Evolutionary conservation across 805 yeast species (phyloP).

Genomic region (Wickerhamomyces silvicola): DNA sequence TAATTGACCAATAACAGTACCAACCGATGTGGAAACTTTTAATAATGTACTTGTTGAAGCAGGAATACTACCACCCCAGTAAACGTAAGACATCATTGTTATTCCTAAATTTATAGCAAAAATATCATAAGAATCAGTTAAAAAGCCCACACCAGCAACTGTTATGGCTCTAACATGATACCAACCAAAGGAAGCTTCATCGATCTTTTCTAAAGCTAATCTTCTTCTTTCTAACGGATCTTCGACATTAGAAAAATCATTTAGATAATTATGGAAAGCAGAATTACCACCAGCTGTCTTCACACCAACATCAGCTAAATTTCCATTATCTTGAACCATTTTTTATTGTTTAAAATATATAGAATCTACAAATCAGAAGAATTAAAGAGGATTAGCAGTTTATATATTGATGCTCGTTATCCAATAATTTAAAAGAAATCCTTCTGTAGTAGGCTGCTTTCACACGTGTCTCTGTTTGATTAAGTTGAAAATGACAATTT

Average conservation of each 20-base stretch:
- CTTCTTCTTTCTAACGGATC: conserved; percentile 87
- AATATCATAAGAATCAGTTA: conserved; percentile 90
- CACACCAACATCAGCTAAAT: conserved; percentile 22
- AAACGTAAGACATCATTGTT: conserved; percentile 71
- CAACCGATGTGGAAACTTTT: conserved; percentile 88
- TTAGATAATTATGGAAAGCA: conserved; percentile 78
- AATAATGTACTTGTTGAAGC: conserved; percentile 66
- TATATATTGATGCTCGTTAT: too few species aligned
- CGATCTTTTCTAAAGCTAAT: conserved; percentile 77
- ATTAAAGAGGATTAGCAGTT: too few species aligned
- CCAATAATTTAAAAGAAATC: too few species aligned
- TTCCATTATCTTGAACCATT: conserved; percentile 15
- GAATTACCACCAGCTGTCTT: conserved; percentile 70
- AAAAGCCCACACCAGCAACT: conserved; percentile 91
- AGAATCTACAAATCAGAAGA: too few species aligned
- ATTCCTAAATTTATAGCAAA: conserved; percentile 83
- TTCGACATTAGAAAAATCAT: conserved; percentile 73
- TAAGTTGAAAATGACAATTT: too few species aligned
- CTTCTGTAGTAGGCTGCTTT: too few species aligned
- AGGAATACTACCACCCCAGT: conserved; percentile 62
- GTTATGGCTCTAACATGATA: conserved; percentile 74
- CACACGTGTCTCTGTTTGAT: too few species aligned
- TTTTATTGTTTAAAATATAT: too few species aligned
- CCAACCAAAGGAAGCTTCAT: conserved; percentile 75
- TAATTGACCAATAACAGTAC: conserved; percentile 88